These are phyloP conservation scores for Coprinopsis cinerea DNA, from an alignment of 768 basidiomycete genomes.

Conservation along the genomic window DNA sequence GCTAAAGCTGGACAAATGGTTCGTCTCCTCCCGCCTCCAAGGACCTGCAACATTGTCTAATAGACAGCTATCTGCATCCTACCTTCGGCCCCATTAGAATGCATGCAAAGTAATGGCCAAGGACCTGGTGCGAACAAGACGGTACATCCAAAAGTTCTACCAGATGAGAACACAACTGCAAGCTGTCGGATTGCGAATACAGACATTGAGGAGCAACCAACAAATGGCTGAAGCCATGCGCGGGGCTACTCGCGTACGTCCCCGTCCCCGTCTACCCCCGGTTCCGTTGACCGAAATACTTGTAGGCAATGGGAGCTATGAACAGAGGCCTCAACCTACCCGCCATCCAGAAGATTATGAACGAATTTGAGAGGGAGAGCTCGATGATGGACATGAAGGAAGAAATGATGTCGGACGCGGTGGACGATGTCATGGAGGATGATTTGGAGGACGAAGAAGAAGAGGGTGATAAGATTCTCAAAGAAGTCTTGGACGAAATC, in stretches of 20 bases:
- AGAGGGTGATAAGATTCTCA: constrained; percentile 92
- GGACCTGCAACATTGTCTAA: too few relatives aligned
- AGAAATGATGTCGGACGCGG: constrained; percentile 99
- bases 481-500: constrained; percentile 95
- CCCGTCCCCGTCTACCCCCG: background rate
- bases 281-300: constrained; percentile 6
- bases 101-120: constrained; percentile 99
- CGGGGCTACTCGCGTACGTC: constrained; percentile 85
- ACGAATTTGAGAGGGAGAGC: constrained; percentile 95
- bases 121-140: constrained; percentile 92
- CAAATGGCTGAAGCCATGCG: constrained; percentile 99
- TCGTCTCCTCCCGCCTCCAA: constrained; percentile 16
- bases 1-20: constrained; percentile 96
- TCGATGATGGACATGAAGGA: constrained; percentile 99
- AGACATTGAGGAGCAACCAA: constrained; percentile 93
- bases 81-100: too few relatives aligned
- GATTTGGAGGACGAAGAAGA: constrained; percentile 91
- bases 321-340: constrained; percentile 94
- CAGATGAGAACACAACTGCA: constrained; percentile 99
- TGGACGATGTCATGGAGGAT: constrained; percentile 96
- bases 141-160: constrained; percentile 97
- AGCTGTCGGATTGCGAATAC: constrained; percentile 91
- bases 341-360: constrained; percentile 93
- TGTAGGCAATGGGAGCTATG: constrained; percentile 96
- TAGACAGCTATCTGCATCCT: too few relatives aligned